A percentile compares a stretch with the other conserved stretches of the same genome.
Conservation (phyloP, 1,139 yeast genomes). For the Debaryomyces coudertii region DNA sequence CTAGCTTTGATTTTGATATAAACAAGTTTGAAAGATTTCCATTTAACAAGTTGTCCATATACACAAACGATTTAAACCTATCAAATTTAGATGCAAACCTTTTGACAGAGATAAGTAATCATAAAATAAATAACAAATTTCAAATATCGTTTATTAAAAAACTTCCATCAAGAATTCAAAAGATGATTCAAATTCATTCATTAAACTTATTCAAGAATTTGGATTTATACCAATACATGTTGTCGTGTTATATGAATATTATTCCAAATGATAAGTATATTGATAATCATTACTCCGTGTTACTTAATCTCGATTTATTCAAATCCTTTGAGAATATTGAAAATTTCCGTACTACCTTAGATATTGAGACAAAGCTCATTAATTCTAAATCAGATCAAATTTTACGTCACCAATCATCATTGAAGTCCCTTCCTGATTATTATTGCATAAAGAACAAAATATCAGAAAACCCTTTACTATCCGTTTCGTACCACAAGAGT, state of each 20-base stretch:
- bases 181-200: conserved; percentile 36
- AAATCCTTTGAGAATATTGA: conserved; percentile 45
- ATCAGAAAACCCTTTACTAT: background rate
- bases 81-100: conserved; percentile 37
- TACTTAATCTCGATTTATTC: conserved; percentile 42
- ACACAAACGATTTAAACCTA: conserved; percentile 45
- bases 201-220: conserved; percentile 40
- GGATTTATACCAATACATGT: conserved; percentile 42
- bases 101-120: conserved; percentile 32
- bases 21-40: conserved; percentile 38
- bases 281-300: conserved; percentile 43
- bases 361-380: conserved; percentile 33
- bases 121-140: conserved; percentile 28
- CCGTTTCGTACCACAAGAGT: background rate
- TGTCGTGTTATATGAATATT: conserved; percentile 45
- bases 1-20: conserved; percentile 18
- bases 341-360: conserved; percentile 32
- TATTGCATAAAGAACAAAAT: background rate
- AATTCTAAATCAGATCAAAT: conserved; percentile 36
- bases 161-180: conserved; percentile 42
- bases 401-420: conserved; percentile 39
- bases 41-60: conserved; percentile 36
- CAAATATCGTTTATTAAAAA: conserved; percentile 28
- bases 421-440: conserved; percentile 26
- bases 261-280: conserved; percentile 32